Base-by-base conservation (phyloP, 805 yeast species). In the Ogataea thermomethanolica region DNA sequence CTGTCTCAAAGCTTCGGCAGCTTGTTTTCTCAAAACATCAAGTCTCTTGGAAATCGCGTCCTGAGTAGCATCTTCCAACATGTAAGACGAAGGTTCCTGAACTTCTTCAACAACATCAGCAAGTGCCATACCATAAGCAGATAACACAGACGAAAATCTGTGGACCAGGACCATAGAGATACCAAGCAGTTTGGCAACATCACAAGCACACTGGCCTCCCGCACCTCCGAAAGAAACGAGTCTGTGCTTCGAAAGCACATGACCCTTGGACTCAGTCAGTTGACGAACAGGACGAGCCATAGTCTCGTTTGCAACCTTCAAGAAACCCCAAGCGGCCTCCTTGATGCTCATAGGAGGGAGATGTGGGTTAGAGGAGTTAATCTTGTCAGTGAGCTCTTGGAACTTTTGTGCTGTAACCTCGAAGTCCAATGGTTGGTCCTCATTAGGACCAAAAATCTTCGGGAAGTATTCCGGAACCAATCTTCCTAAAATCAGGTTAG, bases 261-360 rank as follows among this genome's bases (percentile, higher is more conserved):
- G 78, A 4, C 96, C 96, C 55, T 80, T 85, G 2, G 91, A 86
- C 57, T 87, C 96, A 0, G 95, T 87, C 37, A 88, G 65, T 29
- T 84, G 80, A 43, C 96, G 71, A 39, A 88, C 84, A 2, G 96
- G 95, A 46, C 95, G 73, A n/a, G 93, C 84, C 95, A 88, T 88
- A 1, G 89, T 69, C 53, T 85, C 95, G 53, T 84, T 82, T 1
- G 96, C 95, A 6, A 88, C 95, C 46, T 79, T 74, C 38, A 88
- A 61, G 57, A 86, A 88, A 0, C 96, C 96, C 49, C 70, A 69
- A 0, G 95, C 96, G 8, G 87, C 82, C 49, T 82, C 80, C 45
- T 84, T 78, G 0, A 79, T 65, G 0, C 84, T 56, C 62, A 80
- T 62, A 15, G 57, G 52, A 1, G 53, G 55, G 11, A 67, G 44